phyloP scores from a whole-genome alignment of 495 filamentous ascomycete genomes.

The Neurospora sp. region DNA sequence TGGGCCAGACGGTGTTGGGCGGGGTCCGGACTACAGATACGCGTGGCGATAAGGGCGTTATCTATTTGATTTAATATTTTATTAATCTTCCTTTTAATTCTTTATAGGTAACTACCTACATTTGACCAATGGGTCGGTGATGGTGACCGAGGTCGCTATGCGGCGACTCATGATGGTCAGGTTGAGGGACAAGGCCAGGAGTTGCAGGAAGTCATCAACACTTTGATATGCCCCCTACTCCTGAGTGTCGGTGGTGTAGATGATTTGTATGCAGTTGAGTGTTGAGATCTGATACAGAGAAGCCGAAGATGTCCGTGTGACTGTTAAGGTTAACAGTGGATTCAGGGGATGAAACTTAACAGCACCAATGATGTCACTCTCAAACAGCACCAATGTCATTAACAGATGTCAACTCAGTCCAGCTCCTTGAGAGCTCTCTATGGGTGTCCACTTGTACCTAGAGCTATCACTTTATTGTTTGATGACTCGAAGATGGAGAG shows the following conservation, averaged over 20 bases:
- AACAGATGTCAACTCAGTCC: not conserved
- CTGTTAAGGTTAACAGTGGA: not conserved
- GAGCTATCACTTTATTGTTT: not conserved
- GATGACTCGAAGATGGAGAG: not conserved
- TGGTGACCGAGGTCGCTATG: constrained; percentile 39
- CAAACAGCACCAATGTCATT: not conserved
- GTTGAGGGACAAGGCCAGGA: not conserved
- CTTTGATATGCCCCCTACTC: not conserved
- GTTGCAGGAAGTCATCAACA: not conserved
- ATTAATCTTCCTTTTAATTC: no score
- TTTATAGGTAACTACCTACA: constrained; percentile 14
- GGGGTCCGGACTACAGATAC: constrained; percentile 48
- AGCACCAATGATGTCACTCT: not conserved
- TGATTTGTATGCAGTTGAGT: not conserved
- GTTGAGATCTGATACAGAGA: not conserved
- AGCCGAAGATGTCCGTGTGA: not conserved
- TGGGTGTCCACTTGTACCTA: not conserved
- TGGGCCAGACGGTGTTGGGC: constrained; percentile 58
- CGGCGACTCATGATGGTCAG: constrained; percentile 22
- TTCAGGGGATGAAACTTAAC: not conserved
- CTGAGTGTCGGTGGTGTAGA: not conserved
- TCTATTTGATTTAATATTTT: constrained; percentile 13
- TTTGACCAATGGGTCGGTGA: constrained; percentile 63
- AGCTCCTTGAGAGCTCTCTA: not conserved
- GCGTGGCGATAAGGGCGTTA: constrained; percentile 48